A percentile compares a stretch with the other conserved stretches of the same genome.
phyloP scores from a whole-genome alignment of 805 yeast species.

The Saturnispora sekii region DNA sequence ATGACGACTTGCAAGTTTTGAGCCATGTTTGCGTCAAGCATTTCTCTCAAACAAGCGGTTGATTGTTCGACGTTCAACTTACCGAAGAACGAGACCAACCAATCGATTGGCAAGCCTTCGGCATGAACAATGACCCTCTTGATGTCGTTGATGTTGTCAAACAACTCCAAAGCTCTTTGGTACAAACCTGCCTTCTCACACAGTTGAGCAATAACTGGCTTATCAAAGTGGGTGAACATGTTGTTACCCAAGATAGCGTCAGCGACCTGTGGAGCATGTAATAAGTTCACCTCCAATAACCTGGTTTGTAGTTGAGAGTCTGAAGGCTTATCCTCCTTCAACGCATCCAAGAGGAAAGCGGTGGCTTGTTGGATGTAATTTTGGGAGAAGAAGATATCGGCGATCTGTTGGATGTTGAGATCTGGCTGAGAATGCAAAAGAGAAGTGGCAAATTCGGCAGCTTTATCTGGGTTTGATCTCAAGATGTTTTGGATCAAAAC shows the following conservation, averaged over 20 bases:
- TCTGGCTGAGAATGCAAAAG: slow-evolving; percentile 55
- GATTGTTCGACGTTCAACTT: slow-evolving; percentile 92
- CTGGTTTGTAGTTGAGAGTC: slow-evolving; percentile 96
- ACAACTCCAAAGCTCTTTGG: slow-evolving; percentile 95
- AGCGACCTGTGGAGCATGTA: slow-evolving; percentile 98
- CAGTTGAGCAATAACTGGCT: slow-evolving; percentile 81
- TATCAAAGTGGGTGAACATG: slow-evolving; percentile 93
- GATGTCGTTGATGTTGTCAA: slow-evolving; percentile 89
- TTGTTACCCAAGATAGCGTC: slow-evolving; percentile 95
- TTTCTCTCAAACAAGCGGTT: slow-evolving; percentile 74
- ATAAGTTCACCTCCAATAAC: slow-evolving; percentile 80
- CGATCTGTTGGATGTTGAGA: slow-evolving; percentile 74
- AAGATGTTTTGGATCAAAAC: slow-evolving; percentile 83
- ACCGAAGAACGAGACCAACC: slow-evolving; percentile 90
- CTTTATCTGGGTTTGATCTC: slow-evolving; percentile 93
- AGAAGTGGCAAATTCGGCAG: slow-evolving; percentile 92
- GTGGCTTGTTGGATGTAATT: slow-evolving; percentile 96
- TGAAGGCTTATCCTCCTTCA: slow-evolving; percentile 86
- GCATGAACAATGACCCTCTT: slow-evolving; percentile 92
- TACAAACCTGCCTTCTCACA: slow-evolving; percentile 94
- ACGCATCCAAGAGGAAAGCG: slow-evolving; percentile 89
- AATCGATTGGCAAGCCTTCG: slow-evolving; percentile 74
- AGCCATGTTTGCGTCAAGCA: slow-evolving; percentile 61
- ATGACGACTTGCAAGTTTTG: slow-evolving; percentile 88
- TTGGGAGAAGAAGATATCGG: slow-evolving; percentile 91